A percentile compares a stretch with the other conserved stretches of the same genome.
Conservation (phyloP, 176 grass and related monocot species). For the Aegilops longissima region DNA sequence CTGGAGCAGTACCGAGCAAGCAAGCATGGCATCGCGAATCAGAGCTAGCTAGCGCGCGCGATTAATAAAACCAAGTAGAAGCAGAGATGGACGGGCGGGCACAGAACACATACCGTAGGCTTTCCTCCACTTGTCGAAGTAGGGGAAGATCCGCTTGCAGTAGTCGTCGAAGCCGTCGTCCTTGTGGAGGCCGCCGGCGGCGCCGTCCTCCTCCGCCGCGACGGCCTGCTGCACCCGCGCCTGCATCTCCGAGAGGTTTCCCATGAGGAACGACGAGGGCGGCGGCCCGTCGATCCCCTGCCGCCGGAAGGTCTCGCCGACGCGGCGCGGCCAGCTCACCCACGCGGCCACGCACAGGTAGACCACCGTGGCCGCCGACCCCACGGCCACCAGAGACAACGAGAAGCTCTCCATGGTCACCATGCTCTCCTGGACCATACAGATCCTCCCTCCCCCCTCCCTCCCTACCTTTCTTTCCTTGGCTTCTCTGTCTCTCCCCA, state of each 20-base stretch:
- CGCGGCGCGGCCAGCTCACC: constrained; percentile 39
- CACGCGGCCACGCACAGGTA: constrained; percentile 42
- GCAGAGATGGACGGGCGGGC: neutral
- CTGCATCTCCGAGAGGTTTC: constrained; percentile 83
- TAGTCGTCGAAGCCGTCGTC: constrained; percentile 66
- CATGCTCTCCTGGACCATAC: constrained; percentile 12
- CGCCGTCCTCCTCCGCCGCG: neutral
- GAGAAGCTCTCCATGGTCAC: constrained; percentile 30
- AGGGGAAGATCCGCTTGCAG: constrained; percentile 81
- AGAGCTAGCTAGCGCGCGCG: neutral
- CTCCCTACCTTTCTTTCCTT: neutral
- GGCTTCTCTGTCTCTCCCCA: neutral
- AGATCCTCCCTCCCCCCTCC: neutral
- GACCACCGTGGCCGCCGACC: neutral
- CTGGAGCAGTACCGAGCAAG: neutral
- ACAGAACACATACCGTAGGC: constrained; percentile 55
- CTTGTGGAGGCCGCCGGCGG: constrained; percentile 25
- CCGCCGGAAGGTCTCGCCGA: constrained; percentile 45
- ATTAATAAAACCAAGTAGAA: too few relatives aligned
- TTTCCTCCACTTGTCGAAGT: constrained; percentile 92
- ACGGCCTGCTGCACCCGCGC: constrained; percentile 22
- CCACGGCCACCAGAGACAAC: constrained; percentile 19
- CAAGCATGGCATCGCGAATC: too few relatives aligned
- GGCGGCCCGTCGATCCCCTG: constrained; percentile 80
- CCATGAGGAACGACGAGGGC: constrained; percentile 53